Evolutionary conservation across 2,329 filamentous ascomycete species (phyloP).

Genomic region (Parastagonospora nodorum): DNA sequence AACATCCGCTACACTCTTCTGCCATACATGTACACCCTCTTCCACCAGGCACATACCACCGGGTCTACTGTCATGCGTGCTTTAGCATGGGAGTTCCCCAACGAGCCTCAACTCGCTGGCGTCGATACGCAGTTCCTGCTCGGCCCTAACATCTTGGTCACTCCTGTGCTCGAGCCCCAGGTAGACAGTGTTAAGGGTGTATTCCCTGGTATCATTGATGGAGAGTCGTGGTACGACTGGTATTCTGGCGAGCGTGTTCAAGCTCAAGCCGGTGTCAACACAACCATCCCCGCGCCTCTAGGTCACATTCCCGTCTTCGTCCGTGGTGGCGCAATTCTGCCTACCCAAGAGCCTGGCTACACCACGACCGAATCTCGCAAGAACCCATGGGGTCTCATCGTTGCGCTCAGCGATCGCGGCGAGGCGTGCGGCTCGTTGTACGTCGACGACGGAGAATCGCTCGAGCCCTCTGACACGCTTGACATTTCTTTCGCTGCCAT

Average conservation of each 20-base stretch:
- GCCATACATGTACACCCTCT: constrained; percentile 77
- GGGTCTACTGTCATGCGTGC: constrained; percentile 75
- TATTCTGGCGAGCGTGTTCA: constrained; percentile 67
- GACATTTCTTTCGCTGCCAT: constrained; percentile 58
- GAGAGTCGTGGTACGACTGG: constrained; percentile 77
- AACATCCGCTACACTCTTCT: constrained; percentile 71
- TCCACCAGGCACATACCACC: constrained; percentile 67
- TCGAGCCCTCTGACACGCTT: constrained; percentile 61
- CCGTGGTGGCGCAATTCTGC: constrained; percentile 69
- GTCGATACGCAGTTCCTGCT: constrained; percentile 75
- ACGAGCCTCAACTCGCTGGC: constrained; percentile 69
- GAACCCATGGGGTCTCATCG: constrained; percentile 70
- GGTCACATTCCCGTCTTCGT: constrained; percentile 74
- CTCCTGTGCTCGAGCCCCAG: constrained; percentile 68
- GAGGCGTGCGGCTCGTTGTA: constrained; percentile 68
- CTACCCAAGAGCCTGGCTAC: constrained; percentile 69
- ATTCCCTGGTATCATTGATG: constrained; percentile 68
- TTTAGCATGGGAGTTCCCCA: constrained; percentile 74
- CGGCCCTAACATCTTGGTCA: constrained; percentile 68
- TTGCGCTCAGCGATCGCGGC: constrained; percentile 62
- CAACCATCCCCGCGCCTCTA: constrained; percentile 64
- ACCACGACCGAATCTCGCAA: constrained; percentile 68
- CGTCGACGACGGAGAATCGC: constrained; percentile 74
- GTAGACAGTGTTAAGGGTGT: constrained; percentile 67
- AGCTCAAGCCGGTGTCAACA: constrained; percentile 60